Base-by-base conservation (phyloP, 257 asterid genomes). In the Galeopsis tetrahit region DNA sequence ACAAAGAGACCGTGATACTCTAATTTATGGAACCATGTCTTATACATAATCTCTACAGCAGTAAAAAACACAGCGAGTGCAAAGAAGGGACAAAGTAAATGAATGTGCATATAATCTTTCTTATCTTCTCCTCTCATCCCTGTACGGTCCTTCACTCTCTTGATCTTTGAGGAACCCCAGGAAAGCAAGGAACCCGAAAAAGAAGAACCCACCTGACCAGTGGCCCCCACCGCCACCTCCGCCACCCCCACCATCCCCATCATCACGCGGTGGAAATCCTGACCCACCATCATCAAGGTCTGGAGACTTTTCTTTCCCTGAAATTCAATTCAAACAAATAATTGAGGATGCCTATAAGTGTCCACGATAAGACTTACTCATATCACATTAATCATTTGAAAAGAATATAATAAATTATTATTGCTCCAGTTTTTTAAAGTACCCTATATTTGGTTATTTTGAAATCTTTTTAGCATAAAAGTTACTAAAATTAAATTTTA, bases 251-350 rank as follows among this genome's bases (percentile, higher is more conserved):
- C 88, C 98, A 40, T 74, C 98, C 7, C 80, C 96, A 68, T 89
- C 97, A 77, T 88, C 98, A 32, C 94, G 87, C 4, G 98, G 98
- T 28, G 98, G 96, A 69, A 92, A 75, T 72, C 96, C 98, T 2
- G 84, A 28, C 34, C 98, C 98, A n/a, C 96, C 96, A 77, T 90
- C 96, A 78, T 92, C 98, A 14, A 92, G 96, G 4, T 87, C 94
- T 7, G 96, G 98, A 77, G 98, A 90, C 77, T 90, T 86, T 57
- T 90, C 97, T 79, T 88, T 87, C 38, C 96, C 97, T 88, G 85
- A 10, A 79, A 55, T 55, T 55, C 61, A 55, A 55, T 55, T 49
- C 3, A 17, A 55, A 55, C 34, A 55, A 51, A 51, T 15, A 51
- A 31, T 51, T 51, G 32, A 32, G 31, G 10, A 51, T 51, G 32